phyloP scores from a whole-genome alignment of 2,329 filamentous ascomycete species.

The Fusarium sp. region DNA sequence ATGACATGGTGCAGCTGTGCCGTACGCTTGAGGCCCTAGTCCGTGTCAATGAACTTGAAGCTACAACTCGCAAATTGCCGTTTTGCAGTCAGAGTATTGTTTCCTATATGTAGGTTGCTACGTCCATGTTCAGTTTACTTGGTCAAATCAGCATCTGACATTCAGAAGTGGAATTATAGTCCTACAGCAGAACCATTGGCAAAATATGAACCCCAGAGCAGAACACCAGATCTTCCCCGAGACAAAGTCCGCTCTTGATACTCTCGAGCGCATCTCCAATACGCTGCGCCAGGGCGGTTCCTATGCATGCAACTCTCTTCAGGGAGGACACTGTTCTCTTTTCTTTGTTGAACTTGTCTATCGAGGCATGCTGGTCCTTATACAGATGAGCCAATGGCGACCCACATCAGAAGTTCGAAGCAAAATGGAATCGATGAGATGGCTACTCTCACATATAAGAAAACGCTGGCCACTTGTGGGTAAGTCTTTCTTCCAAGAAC shows the following conservation, averaged over 20 bases:
- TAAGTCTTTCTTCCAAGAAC: background rate
- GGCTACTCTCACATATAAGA: background rate
- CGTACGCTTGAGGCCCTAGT: background rate
- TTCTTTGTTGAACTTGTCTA: background rate
- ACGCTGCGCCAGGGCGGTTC: background rate
- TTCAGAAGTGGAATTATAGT: background rate
- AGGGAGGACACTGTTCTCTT: background rate
- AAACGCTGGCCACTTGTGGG: background rate
- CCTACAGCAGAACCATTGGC: background rate
- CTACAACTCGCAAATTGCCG: background rate
- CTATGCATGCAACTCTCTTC: background rate
- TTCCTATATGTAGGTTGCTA: background rate
- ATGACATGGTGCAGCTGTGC: background rate
- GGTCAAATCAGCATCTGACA: background rate
- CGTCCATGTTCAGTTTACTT: no score
- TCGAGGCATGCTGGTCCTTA: background rate
- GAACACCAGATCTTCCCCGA: background rate
- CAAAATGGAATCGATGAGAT: background rate
- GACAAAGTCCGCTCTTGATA: background rate
- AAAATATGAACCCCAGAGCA: rapidly evolving
- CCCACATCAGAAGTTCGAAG: background rate
- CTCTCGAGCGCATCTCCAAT: background rate
- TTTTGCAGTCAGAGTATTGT: slow-evolving; percentile 4
- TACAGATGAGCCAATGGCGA: background rate
- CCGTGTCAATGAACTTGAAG: background rate